Evolutionary conservation across 202 grass and related monocot species (phyloP).

Genomic region (Carex arenaria): DNA sequence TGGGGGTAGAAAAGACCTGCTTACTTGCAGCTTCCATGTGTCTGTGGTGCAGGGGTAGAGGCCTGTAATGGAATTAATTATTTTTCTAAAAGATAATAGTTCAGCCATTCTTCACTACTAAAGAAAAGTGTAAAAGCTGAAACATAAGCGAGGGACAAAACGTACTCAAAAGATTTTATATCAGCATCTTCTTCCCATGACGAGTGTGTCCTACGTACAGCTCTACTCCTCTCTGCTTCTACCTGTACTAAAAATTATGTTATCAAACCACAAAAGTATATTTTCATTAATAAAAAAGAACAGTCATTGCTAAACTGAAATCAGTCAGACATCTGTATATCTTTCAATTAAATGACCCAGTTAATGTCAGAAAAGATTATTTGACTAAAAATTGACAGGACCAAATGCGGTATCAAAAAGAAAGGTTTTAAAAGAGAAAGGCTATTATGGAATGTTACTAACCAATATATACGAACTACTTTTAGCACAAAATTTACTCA

Average conservation of each 20-base stretch:
- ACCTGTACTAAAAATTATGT: constrained; percentile 49
- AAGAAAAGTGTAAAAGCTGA: background rate
- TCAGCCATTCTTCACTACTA: constrained; percentile 16
- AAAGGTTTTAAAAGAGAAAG: background rate
- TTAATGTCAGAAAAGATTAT: background rate
- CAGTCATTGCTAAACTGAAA: background rate
- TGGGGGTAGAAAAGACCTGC: constrained; percentile 44
- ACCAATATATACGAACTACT: constrained; percentile 4
- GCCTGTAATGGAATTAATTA: constrained; percentile 52
- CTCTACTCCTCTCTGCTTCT: constrained; percentile 86
- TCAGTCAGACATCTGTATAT: background rate
- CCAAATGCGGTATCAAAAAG: background rate
- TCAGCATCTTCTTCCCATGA: constrained; percentile 99
- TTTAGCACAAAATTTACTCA: background rate
- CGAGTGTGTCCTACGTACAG: constrained; percentile 51
- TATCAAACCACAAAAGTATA: constrained; percentile 5
- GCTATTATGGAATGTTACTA: background rate
- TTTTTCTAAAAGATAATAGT: constrained; percentile 21
- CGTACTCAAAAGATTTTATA: constrained; percentile 93
- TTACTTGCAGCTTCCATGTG: constrained; percentile 80
- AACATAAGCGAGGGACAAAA: constrained; percentile 2
- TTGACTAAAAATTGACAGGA: background rate
- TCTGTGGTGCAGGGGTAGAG: constrained; percentile 90
- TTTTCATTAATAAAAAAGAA: background rate
- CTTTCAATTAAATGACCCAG: background rate